Conservation (phyloP, 305 asterid genomes). For the Plantago rigida region DNA sequence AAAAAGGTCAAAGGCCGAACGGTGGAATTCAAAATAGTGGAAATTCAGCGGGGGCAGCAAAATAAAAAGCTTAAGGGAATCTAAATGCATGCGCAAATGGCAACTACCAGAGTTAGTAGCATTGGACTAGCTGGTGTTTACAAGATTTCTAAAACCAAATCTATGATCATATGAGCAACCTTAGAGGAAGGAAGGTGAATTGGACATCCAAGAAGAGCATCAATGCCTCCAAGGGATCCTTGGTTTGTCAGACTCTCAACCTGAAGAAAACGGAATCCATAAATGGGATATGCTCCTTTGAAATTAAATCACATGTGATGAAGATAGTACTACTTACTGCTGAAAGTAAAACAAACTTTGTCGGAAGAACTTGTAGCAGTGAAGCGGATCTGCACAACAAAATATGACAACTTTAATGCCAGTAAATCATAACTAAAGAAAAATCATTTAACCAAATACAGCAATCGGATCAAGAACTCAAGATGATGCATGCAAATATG, state of each 20-base stretch:
- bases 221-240: conserved; percentile 85
- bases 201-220: conserved; percentile 95
- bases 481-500: background rate
- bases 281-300: conserved; percentile 19
- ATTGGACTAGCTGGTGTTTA: too few relatives aligned
- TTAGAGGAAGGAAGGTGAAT: conserved; percentile 78
- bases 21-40: too few relatives aligned
- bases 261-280: conserved; percentile 33
- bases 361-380: conserved; percentile 69
- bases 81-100: conserved; percentile 17
- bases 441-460: too few relatives aligned
- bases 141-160: conserved; percentile 1
- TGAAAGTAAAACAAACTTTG: conserved; percentile 62
- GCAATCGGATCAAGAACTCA: background rate
- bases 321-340: conserved; percentile 40
- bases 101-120: background rate
- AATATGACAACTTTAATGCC: conserved; percentile 12
- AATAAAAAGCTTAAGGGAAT: background rate
- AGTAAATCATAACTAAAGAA: background rate
- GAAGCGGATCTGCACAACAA: conserved; percentile 49
- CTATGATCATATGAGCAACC: conserved; percentile 36
- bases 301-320: conserved; percentile 13
- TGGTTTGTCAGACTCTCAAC: conserved; percentile 67
- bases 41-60: too few relatives aligned
- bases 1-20: too few relatives aligned